Percentiles rank a stretch among this genome's conserved stretches.
phyloP scores from a whole-genome alignment of 2,329 filamentous ascomycete genomes.

The Phoma sp. region DNA sequence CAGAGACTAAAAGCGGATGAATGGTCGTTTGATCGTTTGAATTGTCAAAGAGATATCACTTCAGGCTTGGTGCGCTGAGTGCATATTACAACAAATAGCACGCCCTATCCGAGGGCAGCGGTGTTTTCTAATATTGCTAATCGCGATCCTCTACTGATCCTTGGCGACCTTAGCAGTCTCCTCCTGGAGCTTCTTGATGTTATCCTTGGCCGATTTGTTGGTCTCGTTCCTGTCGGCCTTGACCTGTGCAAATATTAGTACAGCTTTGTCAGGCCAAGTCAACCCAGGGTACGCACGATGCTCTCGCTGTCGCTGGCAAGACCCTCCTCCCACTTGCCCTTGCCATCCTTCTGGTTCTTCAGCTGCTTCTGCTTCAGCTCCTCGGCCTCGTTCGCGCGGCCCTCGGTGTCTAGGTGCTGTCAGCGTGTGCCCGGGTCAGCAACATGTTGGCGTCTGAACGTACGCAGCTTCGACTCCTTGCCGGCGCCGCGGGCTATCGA shows the following conservation, averaged over 20 bases:
- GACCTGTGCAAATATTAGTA: slow-evolving; percentile 33
- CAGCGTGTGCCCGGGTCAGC: slow-evolving; percentile 12
- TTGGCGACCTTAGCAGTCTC: slow-evolving; percentile 49
- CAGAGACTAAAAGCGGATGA: too few species aligned
- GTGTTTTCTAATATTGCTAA: neutral
- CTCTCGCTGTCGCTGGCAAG: slow-evolving; percentile 53
- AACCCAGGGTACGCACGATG: slow-evolving; percentile 33
- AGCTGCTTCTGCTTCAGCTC: slow-evolving; percentile 52
- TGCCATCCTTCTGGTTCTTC: slow-evolving; percentile 52
- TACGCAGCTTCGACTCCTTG: slow-evolving; percentile 55
- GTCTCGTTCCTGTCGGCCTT: slow-evolving; percentile 54
- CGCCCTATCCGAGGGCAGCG: too few species aligned
- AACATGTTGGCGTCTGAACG: slow-evolving; percentile 18
- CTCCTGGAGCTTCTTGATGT: slow-evolving; percentile 56
- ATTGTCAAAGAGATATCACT: too few species aligned
- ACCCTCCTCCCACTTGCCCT: slow-evolving; percentile 52
- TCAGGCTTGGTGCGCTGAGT: too few species aligned
- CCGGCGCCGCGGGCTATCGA: slow-evolving; percentile 48
- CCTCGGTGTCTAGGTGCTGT: slow-evolving; percentile 34
- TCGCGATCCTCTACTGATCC: slow-evolving; percentile 8
- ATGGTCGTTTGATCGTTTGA: too few species aligned
- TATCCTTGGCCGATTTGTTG: slow-evolving; percentile 44
- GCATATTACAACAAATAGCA: too few species aligned
- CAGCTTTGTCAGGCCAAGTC: neutral
- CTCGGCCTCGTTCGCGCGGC: slow-evolving; percentile 50